phyloP scores from a whole-genome alignment of 2,329 filamentous ascomycete genomes.

The Fusarium pilosicola region DNA sequence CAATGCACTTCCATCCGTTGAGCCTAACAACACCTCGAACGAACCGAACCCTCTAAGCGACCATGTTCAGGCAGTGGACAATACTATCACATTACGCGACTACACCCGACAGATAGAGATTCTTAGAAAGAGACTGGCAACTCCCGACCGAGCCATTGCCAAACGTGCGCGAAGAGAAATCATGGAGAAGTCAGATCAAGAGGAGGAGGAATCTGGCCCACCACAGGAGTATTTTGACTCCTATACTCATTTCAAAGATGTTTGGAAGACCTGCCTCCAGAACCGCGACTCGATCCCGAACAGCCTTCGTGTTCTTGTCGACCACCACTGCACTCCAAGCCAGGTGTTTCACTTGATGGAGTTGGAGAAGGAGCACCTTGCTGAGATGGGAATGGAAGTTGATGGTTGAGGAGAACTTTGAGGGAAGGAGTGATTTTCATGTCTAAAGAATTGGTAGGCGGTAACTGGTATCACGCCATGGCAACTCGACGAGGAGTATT shows the following conservation, averaged over 20 bases:
- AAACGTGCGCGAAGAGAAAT: fast-evolving
- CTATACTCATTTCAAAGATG: background rate
- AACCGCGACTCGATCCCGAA: background rate
- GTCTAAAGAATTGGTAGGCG: no score
- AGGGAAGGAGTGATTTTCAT: no score
- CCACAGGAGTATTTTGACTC: background rate
- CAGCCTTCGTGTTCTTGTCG: background rate
- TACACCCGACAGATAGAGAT: background rate
- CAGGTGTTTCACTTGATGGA: background rate
- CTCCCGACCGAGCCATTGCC: fast-evolving
- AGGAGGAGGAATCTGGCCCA: fast-evolving
- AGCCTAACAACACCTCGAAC: fast-evolving
- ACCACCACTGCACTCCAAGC: fast-evolving
- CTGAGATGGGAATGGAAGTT: background rate
- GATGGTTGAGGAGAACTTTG: no score
- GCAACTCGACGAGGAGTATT: fast-evolving
- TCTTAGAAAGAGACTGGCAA: fast-evolving
- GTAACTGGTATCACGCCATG: no score
- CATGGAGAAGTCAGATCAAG: background rate
- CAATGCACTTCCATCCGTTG: fast-evolving
- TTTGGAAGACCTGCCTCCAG: background rate
- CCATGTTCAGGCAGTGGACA: no score
- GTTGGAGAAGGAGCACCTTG: fast-evolving
- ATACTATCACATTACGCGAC: fast-evolving
- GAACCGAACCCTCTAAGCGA: fast-evolving